A percentile compares a stretch with the other conserved stretches of the same genome.
Conservation (phyloP, 352 stramenopile genomes). For the Achlya hypogyna region DNA sequence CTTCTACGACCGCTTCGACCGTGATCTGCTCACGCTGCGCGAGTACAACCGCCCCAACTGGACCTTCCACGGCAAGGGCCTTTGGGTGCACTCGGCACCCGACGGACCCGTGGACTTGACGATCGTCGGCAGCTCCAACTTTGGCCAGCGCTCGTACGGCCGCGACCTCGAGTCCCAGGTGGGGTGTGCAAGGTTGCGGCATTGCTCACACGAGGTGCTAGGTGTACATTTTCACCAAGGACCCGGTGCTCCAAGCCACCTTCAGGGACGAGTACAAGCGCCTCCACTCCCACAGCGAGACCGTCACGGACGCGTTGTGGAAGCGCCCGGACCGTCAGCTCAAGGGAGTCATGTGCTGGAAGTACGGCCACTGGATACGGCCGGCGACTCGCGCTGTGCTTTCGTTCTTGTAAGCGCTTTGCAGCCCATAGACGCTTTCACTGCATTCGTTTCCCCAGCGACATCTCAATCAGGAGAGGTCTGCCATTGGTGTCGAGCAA, state of each 20-base stretch:
- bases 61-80: slow-evolving; percentile 83
- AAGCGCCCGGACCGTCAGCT: slow-evolving; percentile 42
- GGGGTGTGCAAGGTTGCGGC: background rate
- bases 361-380: slow-evolving; percentile 66
- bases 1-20: slow-evolving; percentile 44
- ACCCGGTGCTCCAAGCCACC: slow-evolving; percentile 32
- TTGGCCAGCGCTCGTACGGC: slow-evolving; percentile 63
- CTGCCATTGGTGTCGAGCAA: background rate
- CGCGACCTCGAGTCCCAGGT: slow-evolving; percentile 64
- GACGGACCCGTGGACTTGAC: slow-evolving; percentile 32
- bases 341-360: slow-evolving; percentile 56
- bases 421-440: background rate
- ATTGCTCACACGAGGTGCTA: background rate
- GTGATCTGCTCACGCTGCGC: slow-evolving; percentile 31
- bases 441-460: background rate
- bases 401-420: slow-evolving; percentile 15
- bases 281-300: slow-evolving; percentile 35
- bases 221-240: slow-evolving; percentile 52
- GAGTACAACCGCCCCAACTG: slow-evolving; percentile 58
- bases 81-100: slow-evolving; percentile 42
- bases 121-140: slow-evolving; percentile 71
- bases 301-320: slow-evolving; percentile 58
- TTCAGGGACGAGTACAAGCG: slow-evolving; percentile 46
- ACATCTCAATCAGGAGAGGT: background rate
- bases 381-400: slow-evolving; percentile 22